Base-by-base conservation (phyloP, 1,139 yeast species). In the Yamadazyma dendronema region DNA sequence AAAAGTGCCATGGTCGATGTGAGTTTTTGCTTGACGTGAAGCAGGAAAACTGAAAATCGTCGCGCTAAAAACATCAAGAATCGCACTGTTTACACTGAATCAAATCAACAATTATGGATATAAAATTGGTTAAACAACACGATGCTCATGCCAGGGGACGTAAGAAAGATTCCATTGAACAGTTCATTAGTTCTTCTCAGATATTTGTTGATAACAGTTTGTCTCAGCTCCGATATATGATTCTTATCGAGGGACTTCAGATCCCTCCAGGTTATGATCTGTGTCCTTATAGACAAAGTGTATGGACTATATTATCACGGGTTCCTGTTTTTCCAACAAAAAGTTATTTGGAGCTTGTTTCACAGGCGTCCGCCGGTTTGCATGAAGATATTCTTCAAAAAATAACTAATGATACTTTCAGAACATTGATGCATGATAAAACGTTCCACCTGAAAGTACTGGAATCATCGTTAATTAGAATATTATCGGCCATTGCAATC, bases 321-420 rank as follows among this genome's bases (percentile, higher is more conserved):
- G 81, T 79, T 0, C 77, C 83, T 2, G 82, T 85, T 28, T 69
- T 74, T 32, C 68, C 79, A 7, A 64, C 79, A 1, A 65, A 69
- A 16, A 59, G 67, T 30, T 89, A 89, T 55, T 43, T 79, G 23
- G 61, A 70, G 10, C 61, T 85, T 19, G 72, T 89, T 2, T 57
- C 69, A 10, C 60, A 66, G 26, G 88, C 89, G 0, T 79, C 85
- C 3, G 70, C 77, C 4, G 57, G 65, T 0, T 50, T 71, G 17
- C 43, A 58, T 12, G 54, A 57, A 4, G 72, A 64, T 19, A 69
- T 81, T 3, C 79, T 81, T 43, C 72, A 76, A 35, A 89, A 89
- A 59, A 89, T 89, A 45, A 74, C 82, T 42, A 86, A 89, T 57
- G 97, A 89, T 54, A 86, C 96, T 1, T 88, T 88, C 52, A 65